A percentile compares a stretch with the other conserved stretches of the same genome.
phyloP scores from a whole-genome alignment of 257 asterid genomes.

The Solanum bukasovii region DNA sequence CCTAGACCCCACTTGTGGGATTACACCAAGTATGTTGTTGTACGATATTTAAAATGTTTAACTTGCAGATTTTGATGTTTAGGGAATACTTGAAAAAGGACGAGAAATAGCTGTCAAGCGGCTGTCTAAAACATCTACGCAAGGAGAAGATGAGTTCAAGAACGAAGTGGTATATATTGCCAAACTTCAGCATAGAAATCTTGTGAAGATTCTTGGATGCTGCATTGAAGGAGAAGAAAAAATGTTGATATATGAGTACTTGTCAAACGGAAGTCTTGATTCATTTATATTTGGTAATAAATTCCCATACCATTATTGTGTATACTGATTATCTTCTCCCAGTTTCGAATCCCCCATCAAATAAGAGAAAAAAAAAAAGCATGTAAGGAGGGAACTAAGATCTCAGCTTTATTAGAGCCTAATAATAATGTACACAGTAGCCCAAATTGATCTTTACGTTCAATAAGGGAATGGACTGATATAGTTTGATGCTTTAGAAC shows the following conservation, averaged over 20 bases:
- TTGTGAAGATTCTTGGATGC: constrained; percentile 47
- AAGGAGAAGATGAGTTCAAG: constrained; percentile 48
- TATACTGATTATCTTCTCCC: neutral
- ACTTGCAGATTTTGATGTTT: neutral
- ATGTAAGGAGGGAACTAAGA: neutral
- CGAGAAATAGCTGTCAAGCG: constrained; percentile 46
- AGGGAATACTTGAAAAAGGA: constrained; percentile 36
- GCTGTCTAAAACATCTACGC: constrained; percentile 32
- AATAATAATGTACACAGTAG: neutral
- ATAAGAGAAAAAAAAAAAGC: neutral
- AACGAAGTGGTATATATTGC: constrained; percentile 35
- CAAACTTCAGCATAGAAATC: constrained; percentile 51
- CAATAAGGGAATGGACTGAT: neutral
- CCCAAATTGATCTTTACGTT: neutral
- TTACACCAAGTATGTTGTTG: neutral
- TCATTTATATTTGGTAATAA: constrained; percentile 26
- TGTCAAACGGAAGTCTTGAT: constrained; percentile 49
- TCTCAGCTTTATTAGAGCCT: neutral
- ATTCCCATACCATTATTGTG: neutral
- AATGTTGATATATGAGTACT: constrained; percentile 42
- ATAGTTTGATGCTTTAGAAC: neutral
- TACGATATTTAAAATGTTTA: neutral
- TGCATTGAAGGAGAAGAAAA: constrained; percentile 36
- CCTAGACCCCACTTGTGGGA: neutral
- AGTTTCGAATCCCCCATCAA: neutral